Conservation (phyloP, 2,329 filamentous ascomycete genomes). For the Pseudogymnoascus sp. region DNA sequence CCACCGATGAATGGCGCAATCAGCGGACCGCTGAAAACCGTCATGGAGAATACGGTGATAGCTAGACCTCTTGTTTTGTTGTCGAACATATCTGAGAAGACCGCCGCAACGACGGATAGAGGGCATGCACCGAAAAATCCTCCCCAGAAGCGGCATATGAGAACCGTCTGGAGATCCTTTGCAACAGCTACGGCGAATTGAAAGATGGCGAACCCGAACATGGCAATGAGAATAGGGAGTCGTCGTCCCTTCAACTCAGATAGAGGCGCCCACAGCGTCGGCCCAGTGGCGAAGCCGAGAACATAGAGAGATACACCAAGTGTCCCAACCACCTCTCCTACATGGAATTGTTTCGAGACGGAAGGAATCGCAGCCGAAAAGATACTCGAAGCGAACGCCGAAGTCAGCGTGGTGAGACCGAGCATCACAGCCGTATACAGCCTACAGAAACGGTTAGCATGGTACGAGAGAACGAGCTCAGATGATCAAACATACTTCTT, state of each 20-base stretch:
- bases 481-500: constrained; percentile 59
- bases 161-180: constrained; percentile 61
- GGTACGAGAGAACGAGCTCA: constrained; percentile 26
- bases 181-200: constrained; percentile 57
- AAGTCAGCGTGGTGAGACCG: constrained; percentile 64
- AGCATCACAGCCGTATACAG: constrained; percentile 59
- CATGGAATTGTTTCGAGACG: constrained; percentile 52
- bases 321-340: constrained; percentile 54
- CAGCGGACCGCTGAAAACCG: constrained; percentile 60
- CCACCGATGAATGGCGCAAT: constrained; percentile 63
- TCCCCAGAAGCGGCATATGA: constrained; percentile 65
- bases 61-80: constrained; percentile 53
- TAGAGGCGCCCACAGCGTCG: constrained; percentile 64
- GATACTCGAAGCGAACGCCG: constrained; percentile 68
- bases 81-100: constrained; percentile 67
- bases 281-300: constrained; percentile 65
- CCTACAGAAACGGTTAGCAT: constrained; percentile 30
- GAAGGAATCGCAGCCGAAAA: constrained; percentile 59
- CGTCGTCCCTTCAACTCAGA: constrained; percentile 65
- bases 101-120: constrained; percentile 61
- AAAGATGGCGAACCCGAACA: constrained; percentile 65
- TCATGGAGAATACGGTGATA: constrained; percentile 52
- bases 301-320: constrained; percentile 64
- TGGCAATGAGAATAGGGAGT: constrained; percentile 51
- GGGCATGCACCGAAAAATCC: constrained; percentile 67